phyloP scores from a whole-genome alignment of 2,329 filamentous ascomycete genomes.

The Nigrograna mackinnonii region DNA sequence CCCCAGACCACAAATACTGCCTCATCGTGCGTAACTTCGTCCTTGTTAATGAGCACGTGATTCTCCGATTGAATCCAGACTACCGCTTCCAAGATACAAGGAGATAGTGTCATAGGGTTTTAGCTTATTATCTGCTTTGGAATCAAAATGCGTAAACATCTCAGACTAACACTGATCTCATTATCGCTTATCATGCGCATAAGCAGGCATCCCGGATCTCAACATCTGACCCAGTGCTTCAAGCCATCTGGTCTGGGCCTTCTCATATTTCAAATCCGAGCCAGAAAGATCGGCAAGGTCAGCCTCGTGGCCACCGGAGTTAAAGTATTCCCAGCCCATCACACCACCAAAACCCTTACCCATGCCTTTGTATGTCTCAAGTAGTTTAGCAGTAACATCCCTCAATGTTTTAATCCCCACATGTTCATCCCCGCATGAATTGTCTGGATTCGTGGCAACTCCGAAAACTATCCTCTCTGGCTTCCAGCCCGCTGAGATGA shows the following conservation, averaged over 20 bases:
- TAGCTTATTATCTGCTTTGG: too few relatives aligned
- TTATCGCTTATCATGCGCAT: too few relatives aligned
- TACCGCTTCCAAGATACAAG: too few relatives aligned
- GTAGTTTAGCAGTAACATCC: constrained; percentile 60
- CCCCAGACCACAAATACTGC: too few relatives aligned
- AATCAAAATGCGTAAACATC: too few relatives aligned
- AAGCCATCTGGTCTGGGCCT: constrained; percentile 62
- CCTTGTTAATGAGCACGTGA: too few relatives aligned
- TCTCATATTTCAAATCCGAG: constrained; percentile 26
- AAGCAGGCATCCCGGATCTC: too few relatives aligned
- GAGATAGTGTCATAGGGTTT: too few relatives aligned
- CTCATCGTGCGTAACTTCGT: too few relatives aligned
- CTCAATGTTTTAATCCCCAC: constrained; percentile 63
- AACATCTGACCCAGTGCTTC: constrained; percentile 61
- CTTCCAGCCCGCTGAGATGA: constrained; percentile 68
- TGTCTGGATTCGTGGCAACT: constrained; percentile 75
- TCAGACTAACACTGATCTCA: too few relatives aligned
- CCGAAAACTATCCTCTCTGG: constrained; percentile 77
- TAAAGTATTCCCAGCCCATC: constrained; percentile 97
- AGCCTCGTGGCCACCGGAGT: constrained; percentile 54
- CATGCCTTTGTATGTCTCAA: constrained; percentile 58
- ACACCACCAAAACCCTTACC: constrained; percentile 74
- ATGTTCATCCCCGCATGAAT: constrained; percentile 67
- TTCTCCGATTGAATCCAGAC: too few relatives aligned
- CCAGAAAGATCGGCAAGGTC: constrained; percentile 28